Conservation (phyloP, 179 eudicot species). For the Monotropa hypopitys region DNA sequence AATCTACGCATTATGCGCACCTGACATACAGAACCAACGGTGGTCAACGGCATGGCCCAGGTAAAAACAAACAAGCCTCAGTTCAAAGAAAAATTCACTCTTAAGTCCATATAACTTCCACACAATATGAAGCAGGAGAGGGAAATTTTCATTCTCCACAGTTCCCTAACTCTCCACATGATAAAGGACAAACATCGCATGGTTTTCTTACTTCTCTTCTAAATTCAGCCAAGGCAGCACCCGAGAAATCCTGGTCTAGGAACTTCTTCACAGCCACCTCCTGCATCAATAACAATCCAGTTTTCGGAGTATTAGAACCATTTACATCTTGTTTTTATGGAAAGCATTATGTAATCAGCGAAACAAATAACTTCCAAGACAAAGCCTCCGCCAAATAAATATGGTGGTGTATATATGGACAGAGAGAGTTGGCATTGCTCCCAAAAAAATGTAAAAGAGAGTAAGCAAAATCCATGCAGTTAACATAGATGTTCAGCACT, state of each 20-base stretch:
- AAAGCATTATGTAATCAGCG: background rate
- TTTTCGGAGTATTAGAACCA: background rate
- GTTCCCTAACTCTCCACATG: background rate
- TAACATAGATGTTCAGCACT: background rate
- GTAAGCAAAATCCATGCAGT: background rate
- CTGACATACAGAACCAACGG: conserved; percentile 26
- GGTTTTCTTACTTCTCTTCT: conserved; percentile 65
- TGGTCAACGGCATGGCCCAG: conserved; percentile 4
- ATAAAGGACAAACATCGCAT: background rate
- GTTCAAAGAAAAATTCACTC: background rate
- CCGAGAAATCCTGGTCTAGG: conserved; percentile 97
- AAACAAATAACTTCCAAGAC: background rate
- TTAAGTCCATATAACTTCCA: background rate
- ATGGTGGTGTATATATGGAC: background rate
- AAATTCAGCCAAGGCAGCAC: conserved; percentile 94
- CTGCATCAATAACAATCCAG: conserved; percentile 30
- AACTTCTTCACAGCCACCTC: conserved; percentile 96
- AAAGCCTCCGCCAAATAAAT: background rate
- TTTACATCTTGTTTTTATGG: background rate
- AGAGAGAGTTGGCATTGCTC: background rate
- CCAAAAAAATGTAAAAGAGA: background rate
- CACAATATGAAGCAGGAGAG: background rate
- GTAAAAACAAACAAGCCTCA: background rate
- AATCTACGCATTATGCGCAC: conserved; percentile 95
- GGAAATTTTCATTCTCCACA: background rate